Conservation (phyloP, 805 yeast genomes). For the Kodamaea sagamina region DNA sequence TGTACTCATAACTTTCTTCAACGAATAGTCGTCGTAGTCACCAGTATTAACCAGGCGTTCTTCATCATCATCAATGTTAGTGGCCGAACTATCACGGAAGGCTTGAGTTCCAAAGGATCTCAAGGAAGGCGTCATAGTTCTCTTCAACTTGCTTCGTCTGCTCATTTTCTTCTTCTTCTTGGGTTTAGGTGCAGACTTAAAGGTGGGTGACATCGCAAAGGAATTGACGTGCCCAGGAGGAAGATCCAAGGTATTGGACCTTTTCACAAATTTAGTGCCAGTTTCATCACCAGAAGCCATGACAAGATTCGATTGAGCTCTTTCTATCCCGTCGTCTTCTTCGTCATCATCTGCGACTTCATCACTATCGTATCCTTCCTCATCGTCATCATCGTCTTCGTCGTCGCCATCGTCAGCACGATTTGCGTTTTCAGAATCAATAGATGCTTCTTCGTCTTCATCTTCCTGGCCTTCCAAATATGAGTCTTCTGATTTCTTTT, state of each 20-base stretch:
- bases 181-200: slow-evolving; percentile 38
- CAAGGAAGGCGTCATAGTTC: slow-evolving; percentile 14
- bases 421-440: slow-evolving; percentile 24
- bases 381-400: slow-evolving; percentile 14
- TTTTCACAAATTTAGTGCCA: slow-evolving; percentile 38
- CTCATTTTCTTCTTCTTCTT: slow-evolving; percentile 1
- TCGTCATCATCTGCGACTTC: slow-evolving; percentile 15
- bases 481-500: slow-evolving; percentile 2
- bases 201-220: slow-evolving; percentile 43
- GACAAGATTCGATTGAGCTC: slow-evolving; percentile 37
- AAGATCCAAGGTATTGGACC: slow-evolving; percentile 53
- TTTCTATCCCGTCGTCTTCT: slow-evolving; percentile 14
- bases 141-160: slow-evolving; percentile 12
- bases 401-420: slow-evolving; percentile 14
- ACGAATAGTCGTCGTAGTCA: slow-evolving; percentile 17
- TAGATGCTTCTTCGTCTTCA: slow-evolving; percentile 23
- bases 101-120: slow-evolving; percentile 14
- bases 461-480: slow-evolving; percentile 12
- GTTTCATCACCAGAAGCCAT: slow-evolving; percentile 37
- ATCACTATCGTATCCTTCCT: slow-evolving; percentile 18
- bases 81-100: slow-evolving; percentile 15
- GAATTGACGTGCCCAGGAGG: slow-evolving; percentile 15
- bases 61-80: slow-evolving; percentile 17
- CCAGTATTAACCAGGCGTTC: slow-evolving; percentile 17
- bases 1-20: slow-evolving; percentile 44